Conservation (phyloP, 169 alveolate genomes). For the Plasmodium gaboni region DNA sequence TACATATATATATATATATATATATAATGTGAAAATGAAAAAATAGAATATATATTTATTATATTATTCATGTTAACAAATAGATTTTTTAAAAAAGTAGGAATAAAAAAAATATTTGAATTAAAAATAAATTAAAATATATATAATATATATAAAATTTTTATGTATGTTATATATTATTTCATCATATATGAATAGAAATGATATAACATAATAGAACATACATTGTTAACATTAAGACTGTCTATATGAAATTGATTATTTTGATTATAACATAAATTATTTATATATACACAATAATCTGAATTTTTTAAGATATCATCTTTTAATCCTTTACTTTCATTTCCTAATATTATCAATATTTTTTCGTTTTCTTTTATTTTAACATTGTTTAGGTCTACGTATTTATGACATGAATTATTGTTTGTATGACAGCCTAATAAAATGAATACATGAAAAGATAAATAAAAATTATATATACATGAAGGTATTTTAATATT, state of each 20-base stretch:
- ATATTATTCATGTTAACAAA: too few relatives aligned
- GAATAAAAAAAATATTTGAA: too few relatives aligned
- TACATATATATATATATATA: too few relatives aligned
- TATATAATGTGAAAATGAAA: too few relatives aligned
- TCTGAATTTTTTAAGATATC: conserved; percentile 35
- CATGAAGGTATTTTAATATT: neutral
- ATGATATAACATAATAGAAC: conserved; percentile 32
- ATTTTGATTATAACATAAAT: neutral
- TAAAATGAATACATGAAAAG: neutral
- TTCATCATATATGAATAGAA: neutral
- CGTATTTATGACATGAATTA: neutral
- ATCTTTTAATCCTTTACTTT: conserved; percentile 40
- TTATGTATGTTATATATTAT: neutral
- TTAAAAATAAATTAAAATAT: too few relatives aligned
- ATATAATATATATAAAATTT: too few relatives aligned
- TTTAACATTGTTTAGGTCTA: conserved; percentile 18
- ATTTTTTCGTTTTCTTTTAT: conserved; percentile 12
- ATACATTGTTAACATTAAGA: conserved; percentile 60
- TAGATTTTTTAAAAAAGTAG: too few relatives aligned
- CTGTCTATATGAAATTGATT: conserved; percentile 19
- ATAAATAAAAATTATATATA: neutral
- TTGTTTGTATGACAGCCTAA: conserved; percentile 25
- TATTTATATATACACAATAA: conserved; percentile 34
- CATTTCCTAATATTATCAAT: conserved; percentile 44
- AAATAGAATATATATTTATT: too few relatives aligned